These are phyloP conservation scores for Teunomyces pallodes DNA, from an alignment of 805 yeast genomes.

Conservation along the genomic window DNA sequence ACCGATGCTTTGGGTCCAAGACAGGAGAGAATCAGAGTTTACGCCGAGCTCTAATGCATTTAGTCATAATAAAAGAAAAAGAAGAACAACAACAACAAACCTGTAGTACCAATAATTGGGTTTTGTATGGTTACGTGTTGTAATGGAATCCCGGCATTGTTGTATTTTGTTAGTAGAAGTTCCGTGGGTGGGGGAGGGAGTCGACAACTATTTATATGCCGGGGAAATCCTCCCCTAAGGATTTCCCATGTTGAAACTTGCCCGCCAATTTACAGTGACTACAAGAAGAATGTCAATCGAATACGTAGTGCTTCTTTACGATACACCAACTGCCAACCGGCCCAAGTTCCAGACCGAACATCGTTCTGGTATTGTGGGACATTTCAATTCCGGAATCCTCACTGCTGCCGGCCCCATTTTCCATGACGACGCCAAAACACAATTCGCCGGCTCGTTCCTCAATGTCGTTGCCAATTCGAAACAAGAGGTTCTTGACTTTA, in stretches of 20 bases:
- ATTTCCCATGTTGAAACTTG: neutral
- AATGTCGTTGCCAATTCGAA: constrained; percentile 62
- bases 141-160: no score
- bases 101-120: neutral
- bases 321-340: constrained; percentile 64
- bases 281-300: constrained; percentile 18
- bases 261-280: neutral
- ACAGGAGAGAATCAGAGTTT: constrained; percentile 39
- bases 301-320: constrained; percentile 61
- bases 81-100: neutral
- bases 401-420: constrained; percentile 44
- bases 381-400: constrained; percentile 36
- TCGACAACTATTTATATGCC: neutral
- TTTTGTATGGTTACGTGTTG: neutral
- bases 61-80: neutral
- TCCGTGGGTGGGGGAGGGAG: no score
- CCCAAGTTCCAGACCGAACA: constrained; percentile 51
- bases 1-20: constrained; percentile 45
- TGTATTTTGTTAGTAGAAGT: no score
- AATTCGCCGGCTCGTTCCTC: constrained; percentile 68
- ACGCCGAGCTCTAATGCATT: constrained; percentile 20
- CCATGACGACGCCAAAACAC: constrained; percentile 39
- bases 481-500: constrained; percentile 62
- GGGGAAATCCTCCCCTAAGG: neutral
- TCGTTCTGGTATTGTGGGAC: constrained; percentile 44